Conservation (phyloP, 306 rosid species). For the Acacia acuminata region DNA sequence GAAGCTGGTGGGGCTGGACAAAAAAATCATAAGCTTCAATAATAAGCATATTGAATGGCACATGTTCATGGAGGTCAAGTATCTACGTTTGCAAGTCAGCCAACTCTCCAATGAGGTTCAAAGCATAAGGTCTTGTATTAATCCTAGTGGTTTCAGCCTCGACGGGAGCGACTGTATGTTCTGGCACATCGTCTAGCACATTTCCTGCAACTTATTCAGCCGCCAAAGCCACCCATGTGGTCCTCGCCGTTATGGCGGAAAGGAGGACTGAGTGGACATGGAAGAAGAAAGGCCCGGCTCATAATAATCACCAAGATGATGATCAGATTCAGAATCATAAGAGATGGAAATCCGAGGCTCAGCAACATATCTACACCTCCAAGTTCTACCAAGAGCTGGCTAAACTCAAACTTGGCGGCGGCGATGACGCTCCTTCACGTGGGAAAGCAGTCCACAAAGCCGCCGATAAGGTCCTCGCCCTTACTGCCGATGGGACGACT, state of each 20-base stretch:
- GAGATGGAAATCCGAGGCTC: slow-evolving; percentile 76
- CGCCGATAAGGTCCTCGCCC: slow-evolving; percentile 78
- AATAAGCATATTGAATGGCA: background rate
- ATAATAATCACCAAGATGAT: slow-evolving; percentile 33
- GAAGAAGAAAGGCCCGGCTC: slow-evolving; percentile 56
- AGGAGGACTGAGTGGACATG: background rate
- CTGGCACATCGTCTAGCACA: no score
- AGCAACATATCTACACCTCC: slow-evolving; percentile 76
- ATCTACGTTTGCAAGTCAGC: background rate
- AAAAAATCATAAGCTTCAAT: background rate
- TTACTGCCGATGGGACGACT: slow-evolving; percentile 73
- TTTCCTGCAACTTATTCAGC: no score
- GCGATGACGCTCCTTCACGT: slow-evolving; percentile 40
- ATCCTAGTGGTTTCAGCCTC: no score
- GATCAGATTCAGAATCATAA: slow-evolving; percentile 42
- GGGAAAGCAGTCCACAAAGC: slow-evolving; percentile 78
- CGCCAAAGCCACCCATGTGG: no score
- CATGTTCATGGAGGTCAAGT: background rate
- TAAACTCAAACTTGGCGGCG: slow-evolving; percentile 42
- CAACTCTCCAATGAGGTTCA: background rate
- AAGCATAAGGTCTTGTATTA: no score
- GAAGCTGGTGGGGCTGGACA: background rate
- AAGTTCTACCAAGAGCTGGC: slow-evolving; percentile 70
- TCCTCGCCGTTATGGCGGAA: no score
- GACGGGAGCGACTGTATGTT: no score